Percentiles rank a stretch among this genome's conserved stretches.
These are phyloP conservation scores for Hansenula sp. DNA, from an alignment of 1,139 yeast genomes.

Conservation along the genomic window DNA sequence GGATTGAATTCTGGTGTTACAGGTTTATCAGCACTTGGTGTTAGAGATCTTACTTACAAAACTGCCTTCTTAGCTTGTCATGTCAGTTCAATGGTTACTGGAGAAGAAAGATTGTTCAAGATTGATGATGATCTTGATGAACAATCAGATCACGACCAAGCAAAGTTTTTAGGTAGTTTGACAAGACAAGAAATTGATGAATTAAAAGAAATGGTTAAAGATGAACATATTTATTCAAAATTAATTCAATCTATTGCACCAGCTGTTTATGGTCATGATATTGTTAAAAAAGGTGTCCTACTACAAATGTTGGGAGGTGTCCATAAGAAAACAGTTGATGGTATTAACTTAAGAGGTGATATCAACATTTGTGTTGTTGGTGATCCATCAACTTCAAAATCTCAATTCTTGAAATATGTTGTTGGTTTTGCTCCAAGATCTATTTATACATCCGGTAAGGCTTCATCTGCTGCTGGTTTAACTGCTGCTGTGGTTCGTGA, in stretches of 20 bases:
- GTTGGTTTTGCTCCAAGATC: slow-evolving; percentile 91
- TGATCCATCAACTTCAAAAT: slow-evolving; percentile 96
- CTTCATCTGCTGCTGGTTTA: slow-evolving; percentile 97
- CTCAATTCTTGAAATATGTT: slow-evolving; percentile 92
- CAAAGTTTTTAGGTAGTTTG: slow-evolving; percentile 70
- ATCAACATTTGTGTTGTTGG: slow-evolving; percentile 96
- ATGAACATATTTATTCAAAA: slow-evolving; percentile 79
- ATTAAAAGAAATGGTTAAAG: slow-evolving; percentile 86
- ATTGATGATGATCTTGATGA: slow-evolving; percentile 37
- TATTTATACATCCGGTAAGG: slow-evolving; percentile 96
- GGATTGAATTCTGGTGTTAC: slow-evolving; percentile 81
- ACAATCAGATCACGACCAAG: slow-evolving; percentile 59
- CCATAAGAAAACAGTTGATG: slow-evolving; percentile 91
- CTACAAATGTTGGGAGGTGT: slow-evolving; percentile 94
- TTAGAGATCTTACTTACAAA: slow-evolving; percentile 87
- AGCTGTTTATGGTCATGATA: slow-evolving; percentile 95
- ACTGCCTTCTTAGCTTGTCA: slow-evolving; percentile 91
- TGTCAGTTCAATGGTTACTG: slow-evolving; percentile 53
- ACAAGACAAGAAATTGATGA: slow-evolving; percentile 83
- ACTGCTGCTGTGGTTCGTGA: slow-evolving; percentile 98
- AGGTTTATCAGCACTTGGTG: slow-evolving; percentile 82
- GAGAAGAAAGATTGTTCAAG: slow-evolving; percentile 37
- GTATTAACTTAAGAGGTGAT: slow-evolving; percentile 94
- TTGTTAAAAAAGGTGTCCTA: slow-evolving; percentile 86
- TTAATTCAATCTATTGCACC: slow-evolving; percentile 92